Evolutionary conservation across 1,284 basidiomycete genomes (phyloP), one percentile per base, ranked within the genome.

Genomic region (Xerocomus minutiporus): DNA sequence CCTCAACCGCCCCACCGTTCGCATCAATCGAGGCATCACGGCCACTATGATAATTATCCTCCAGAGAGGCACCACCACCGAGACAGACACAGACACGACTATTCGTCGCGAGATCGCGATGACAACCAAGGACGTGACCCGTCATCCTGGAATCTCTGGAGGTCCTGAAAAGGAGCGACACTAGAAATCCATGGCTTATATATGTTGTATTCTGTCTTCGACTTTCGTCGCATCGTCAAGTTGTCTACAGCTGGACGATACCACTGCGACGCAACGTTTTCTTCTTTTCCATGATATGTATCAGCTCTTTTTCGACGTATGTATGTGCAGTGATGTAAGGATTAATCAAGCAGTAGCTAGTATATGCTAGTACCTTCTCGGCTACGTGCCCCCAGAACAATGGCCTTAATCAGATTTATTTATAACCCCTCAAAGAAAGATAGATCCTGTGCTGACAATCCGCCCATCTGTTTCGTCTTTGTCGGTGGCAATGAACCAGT

Each of bases 381-480:
- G 48, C 32, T 20, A 20, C 20, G 25, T 50, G 38, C 36, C 15
- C 20, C 31, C 20, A 8, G 6, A 31, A 42, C 8, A 13, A 35
- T 8, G 4, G 25, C 15, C 5, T 13, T n/a, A n/a, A 15, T 13
- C 34, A 8, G 6, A 36, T 39, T 39, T 2, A 51, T 35, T 61
- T 72, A 86, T 41, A 84, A 59, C 20, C 84, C 81, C 66, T 88
- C 86, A 60, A 88, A 88, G 61, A 88, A 88, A n/a, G 81, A 85
- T 52, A 87, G 64, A 72, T 87, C 86, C 66, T 86, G 83, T 8
- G 84, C 84, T 4, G 82, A 83, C 45, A 87, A 65, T 6, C 81
- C 81, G 8, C 81, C 75, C 4, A 68, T 71, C 41, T 71, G 69
- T 43, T 65, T 66, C 35, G 61, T 59, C 13, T 65, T 57, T 8